These are phyloP conservation scores for Parachaetomium inaequale DNA, from an alignment of 495 filamentous ascomycete species.

Conservation along the genomic window DNA sequence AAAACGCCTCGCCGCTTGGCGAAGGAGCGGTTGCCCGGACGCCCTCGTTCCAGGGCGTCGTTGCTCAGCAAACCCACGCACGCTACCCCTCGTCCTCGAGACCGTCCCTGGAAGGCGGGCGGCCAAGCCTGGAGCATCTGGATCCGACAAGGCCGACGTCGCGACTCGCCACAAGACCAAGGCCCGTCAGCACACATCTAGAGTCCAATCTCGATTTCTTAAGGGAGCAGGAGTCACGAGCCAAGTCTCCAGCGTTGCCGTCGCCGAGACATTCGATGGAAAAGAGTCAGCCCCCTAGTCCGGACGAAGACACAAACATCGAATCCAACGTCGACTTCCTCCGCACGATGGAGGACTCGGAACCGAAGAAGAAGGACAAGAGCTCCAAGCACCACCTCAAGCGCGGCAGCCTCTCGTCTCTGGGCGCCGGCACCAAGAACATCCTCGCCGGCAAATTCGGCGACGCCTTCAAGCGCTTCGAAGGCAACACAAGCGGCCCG, in stretches of 20 bases:
- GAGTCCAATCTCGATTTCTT: slow-evolving; percentile 74
- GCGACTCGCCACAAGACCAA: slow-evolving; percentile 20
- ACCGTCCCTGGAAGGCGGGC: slow-evolving; percentile 72
- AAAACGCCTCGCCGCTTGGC: slow-evolving; percentile 32
- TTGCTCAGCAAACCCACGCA: slow-evolving; percentile 38
- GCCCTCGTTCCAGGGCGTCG: slow-evolving; percentile 49
- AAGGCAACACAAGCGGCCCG: slow-evolving; percentile 49
- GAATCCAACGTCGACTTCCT: slow-evolving; percentile 86
- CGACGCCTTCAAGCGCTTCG: slow-evolving; percentile 92
- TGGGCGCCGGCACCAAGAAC: slow-evolving; percentile 74
- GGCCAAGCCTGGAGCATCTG: slow-evolving; percentile 60
- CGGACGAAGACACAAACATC: slow-evolving; percentile 64
- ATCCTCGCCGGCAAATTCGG: slow-evolving; percentile 87
- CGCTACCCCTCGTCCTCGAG: slow-evolving; percentile 64
- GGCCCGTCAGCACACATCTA: slow-evolving; percentile 63
- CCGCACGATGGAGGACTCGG: slow-evolving; percentile 67
- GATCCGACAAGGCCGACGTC: slow-evolving; percentile 45
- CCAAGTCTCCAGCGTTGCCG: slow-evolving; percentile 37
- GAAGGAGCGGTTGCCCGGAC: slow-evolving; percentile 27
- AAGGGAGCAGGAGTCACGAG: slow-evolving; percentile 56
- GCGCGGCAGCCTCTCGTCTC: slow-evolving; percentile 73
- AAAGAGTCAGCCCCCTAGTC: slow-evolving; percentile 35
- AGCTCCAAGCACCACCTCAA: slow-evolving; percentile 67
- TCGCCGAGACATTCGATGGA: slow-evolving; percentile 37
- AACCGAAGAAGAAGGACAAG: slow-evolving; percentile 67